Evolutionary conservation across 352 stramenopile species (phyloP).

Genomic region (Peronospora destructor): DNA sequence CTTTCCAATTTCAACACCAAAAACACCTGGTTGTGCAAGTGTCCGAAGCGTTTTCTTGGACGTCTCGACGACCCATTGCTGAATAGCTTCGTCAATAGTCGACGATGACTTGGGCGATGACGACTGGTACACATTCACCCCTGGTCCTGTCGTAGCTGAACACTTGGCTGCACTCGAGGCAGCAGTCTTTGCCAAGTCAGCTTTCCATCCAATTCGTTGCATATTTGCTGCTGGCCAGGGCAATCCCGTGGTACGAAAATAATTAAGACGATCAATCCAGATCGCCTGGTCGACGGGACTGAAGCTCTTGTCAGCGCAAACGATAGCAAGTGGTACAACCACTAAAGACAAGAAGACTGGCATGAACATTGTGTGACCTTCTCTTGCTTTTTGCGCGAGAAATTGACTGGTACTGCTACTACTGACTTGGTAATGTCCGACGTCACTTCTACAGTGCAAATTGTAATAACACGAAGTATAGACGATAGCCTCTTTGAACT

Average conservation of each 20-base stretch:
- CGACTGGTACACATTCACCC: slow-evolving; percentile 42
- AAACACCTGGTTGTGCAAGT: slow-evolving; percentile 34
- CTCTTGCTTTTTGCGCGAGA: too few relatives aligned
- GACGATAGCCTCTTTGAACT: too few relatives aligned
- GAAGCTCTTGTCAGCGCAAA: slow-evolving; percentile 19
- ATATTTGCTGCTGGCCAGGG: slow-evolving; percentile 61
- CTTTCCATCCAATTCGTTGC: slow-evolving; percentile 57
- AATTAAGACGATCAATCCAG: slow-evolving; percentile 73
- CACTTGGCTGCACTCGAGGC: slow-evolving; percentile 35
- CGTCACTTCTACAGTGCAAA: too few relatives aligned
- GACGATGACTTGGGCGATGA: slow-evolving; percentile 16
- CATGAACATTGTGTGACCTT: too few relatives aligned
- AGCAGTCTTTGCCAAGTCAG: slow-evolving; percentile 36
- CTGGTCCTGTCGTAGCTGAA: slow-evolving; percentile 24
- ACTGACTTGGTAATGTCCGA: too few relatives aligned
- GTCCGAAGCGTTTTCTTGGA: slow-evolving; percentile 41
- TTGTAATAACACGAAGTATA: too few relatives aligned
- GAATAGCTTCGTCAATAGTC: slow-evolving; percentile 47
- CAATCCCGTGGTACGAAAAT: slow-evolving; percentile 66
- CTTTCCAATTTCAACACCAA: slow-evolving; percentile 40
- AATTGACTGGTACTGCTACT: too few relatives aligned
- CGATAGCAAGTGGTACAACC: slow-evolving; percentile 1
- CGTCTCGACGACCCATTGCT: slow-evolving; percentile 53
- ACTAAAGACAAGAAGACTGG: not conserved
- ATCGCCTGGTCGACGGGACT: slow-evolving; percentile 41